Conservation (phyloP, 208 protist genomes). For the Porcisia hertigi region DNA sequence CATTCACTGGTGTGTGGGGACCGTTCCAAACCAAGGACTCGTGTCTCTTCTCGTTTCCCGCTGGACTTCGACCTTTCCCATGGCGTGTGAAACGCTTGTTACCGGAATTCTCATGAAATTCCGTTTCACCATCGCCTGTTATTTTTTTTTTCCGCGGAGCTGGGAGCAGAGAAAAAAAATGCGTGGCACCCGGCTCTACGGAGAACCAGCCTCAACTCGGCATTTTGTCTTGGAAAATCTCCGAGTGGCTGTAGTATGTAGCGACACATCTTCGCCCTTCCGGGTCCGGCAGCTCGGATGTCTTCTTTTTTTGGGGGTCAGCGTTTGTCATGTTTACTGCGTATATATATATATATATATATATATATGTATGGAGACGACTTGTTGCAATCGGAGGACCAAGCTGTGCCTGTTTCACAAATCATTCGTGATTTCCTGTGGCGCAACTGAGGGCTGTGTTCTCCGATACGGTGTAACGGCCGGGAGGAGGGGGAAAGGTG, state of each 20-base stretch:
- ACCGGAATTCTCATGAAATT: constrained; percentile 88
- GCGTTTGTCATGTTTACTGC: no score
- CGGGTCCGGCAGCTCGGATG: no score
- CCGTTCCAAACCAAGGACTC: constrained; percentile 24
- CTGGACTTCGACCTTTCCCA: constrained; percentile 50
- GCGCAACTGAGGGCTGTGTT: constrained; percentile 46
- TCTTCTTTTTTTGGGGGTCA: no score
- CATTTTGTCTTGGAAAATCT: no score
- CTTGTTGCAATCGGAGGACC: constrained; percentile 39
- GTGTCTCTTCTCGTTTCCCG: constrained; percentile 41
- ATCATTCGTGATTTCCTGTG: constrained; percentile 59
- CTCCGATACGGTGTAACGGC: constrained; percentile 46
- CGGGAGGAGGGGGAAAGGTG: no score
- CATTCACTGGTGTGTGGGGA: constrained; percentile 6
- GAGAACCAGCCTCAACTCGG: no score
- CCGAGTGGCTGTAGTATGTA: no score
- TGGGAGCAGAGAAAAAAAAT: constrained; percentile 14
- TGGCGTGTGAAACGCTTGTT: constrained; percentile 48
- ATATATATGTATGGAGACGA: constrained; percentile 43
- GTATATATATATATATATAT: no score
- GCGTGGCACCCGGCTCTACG: no score
- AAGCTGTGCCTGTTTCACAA: constrained; percentile 37
- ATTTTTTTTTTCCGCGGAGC: constrained; percentile 86
- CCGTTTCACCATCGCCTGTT: constrained; percentile 86
- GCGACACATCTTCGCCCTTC: no score